These are phyloP conservation scores for Dryas integrifolia DNA, from an alignment of 331 rosid species.

Conservation along the genomic window DNA sequence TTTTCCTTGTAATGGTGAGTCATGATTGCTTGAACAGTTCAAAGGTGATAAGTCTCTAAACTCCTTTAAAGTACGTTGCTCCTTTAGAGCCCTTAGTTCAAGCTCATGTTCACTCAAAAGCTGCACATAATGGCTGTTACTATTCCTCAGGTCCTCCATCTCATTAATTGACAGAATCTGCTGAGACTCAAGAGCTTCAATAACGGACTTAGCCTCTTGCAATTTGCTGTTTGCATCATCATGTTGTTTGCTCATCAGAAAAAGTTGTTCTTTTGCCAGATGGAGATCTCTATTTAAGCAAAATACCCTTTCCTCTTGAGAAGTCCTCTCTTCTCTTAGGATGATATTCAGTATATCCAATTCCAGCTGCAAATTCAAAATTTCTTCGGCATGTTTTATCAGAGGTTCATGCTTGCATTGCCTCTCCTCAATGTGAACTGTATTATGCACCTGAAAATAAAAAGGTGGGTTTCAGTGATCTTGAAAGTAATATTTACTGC, in stretches of 20 bases:
- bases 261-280: conserved; percentile 41
- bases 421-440: conserved; percentile 29
- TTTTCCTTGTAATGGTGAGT: conserved; percentile 51
- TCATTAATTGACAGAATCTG: conserved; percentile 70
- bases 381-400: conserved; percentile 63
- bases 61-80: conserved; percentile 47
- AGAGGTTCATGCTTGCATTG: conserved; percentile 34
- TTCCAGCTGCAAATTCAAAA: conserved; percentile 71
- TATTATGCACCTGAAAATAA: conserved; percentile 36
- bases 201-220: conserved; percentile 58
- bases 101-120: conserved; percentile 56
- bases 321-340: conserved; percentile 66
- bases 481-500: conserved; percentile 25
- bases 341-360: conserved; percentile 73
- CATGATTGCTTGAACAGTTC: conserved; percentile 34
- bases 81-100: conserved; percentile 63
- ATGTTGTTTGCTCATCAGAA: conserved; percentile 40
- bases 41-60: conserved; percentile 39
- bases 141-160: conserved; percentile 64
- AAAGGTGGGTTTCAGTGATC: conserved; percentile 24
- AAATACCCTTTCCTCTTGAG: conserved; percentile 49
- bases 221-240: conserved; percentile 52
- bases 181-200: conserved; percentile 81
- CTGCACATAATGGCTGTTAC: conserved; percentile 41
- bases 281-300: conserved; percentile 54